Evolutionary conservation across 108 stramenopile genomes (phyloP).

Genomic region (Chaetoceros tenuissimus): DNA sequence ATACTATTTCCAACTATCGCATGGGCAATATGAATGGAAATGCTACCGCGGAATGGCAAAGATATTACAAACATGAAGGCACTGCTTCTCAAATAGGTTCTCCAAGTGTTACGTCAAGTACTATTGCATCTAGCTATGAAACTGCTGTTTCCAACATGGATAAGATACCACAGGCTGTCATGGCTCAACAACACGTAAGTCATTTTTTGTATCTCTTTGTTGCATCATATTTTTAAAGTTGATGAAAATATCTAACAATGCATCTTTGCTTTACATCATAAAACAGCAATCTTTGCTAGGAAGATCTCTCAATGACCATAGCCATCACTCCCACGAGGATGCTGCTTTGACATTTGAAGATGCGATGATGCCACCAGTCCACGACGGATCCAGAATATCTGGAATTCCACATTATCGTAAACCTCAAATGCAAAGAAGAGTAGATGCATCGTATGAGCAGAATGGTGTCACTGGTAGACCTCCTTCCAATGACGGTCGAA

Average conservation of each 20-base stretch:
- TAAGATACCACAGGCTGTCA: background rate
- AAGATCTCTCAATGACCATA: background rate
- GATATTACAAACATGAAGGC: background rate
- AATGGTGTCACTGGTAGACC: background rate
- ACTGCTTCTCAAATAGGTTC: background rate
- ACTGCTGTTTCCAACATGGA: constrained; percentile 32
- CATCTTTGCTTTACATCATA: no score
- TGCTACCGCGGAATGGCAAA: background rate
- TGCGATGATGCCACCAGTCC: background rate
- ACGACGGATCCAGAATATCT: background rate
- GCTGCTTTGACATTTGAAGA: background rate
- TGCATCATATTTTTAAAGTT: no score
- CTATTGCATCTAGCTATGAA: constrained; percentile 49
- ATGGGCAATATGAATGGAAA: background rate
- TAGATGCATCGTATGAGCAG: background rate
- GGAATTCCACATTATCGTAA: background rate
- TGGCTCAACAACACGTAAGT: background rate
- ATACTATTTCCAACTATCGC: background rate
- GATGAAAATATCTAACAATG: no score
- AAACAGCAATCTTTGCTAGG: no score
- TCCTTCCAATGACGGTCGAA: no score
- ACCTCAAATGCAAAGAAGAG: background rate
- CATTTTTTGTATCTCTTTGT: background rate
- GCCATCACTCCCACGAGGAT: background rate
- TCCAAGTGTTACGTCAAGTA: constrained; percentile 25